A percentile compares a stretch with the other conserved stretches of the same genome.
Evolutionary conservation across 331 rosid species (phyloP).

Genomic region (Acacia concinna): DNA sequence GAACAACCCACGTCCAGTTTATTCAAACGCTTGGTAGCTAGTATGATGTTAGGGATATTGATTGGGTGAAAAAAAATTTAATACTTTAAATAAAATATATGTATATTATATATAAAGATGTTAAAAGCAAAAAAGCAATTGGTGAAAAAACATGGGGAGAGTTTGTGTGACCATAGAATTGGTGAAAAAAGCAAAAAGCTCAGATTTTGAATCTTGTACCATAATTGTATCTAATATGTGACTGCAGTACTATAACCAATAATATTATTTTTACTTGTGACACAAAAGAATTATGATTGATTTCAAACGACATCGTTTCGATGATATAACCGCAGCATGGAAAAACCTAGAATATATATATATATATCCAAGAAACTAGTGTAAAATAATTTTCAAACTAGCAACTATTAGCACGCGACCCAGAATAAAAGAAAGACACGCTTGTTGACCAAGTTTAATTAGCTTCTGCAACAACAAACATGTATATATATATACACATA

Average conservation of each 20-base stretch:
- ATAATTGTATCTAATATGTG: background rate
- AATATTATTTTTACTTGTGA: background rate
- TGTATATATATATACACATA: background rate
- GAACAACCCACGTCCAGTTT: no score
- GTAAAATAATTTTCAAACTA: background rate
- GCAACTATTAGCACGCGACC: background rate
- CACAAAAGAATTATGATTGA: background rate
- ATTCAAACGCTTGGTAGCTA: no score
- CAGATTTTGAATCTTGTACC: background rate
- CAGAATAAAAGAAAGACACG: background rate
- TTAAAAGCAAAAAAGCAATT: no score
- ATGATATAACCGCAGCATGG: background rate
- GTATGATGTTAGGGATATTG: no score
- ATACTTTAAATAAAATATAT: no score
- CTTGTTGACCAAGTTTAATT: constrained; percentile 33
- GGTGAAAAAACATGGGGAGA: no score
- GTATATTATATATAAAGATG: no score
- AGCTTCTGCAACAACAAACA: constrained; percentile 21
- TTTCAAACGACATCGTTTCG: background rate
- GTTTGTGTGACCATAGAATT: background rate
- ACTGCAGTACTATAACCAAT: background rate
- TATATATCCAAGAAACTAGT: background rate
- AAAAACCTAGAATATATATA: background rate
- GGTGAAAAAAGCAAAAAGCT: background rate
- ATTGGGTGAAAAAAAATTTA: no score